Conservation (phyloP, 768 basidiomycete species). For the Dioszegia crocea region DNA sequence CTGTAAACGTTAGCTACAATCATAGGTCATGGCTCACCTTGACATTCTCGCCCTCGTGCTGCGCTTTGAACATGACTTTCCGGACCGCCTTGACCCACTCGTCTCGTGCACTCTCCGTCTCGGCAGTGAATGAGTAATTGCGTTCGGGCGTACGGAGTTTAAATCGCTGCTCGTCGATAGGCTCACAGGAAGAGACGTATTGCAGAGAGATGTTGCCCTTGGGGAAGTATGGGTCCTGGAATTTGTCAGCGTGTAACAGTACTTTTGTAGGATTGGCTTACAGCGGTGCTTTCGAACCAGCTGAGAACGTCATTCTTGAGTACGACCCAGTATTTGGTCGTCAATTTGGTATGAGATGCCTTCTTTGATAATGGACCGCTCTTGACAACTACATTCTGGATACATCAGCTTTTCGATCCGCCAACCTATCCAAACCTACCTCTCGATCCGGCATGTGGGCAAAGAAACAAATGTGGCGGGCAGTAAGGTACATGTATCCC, state of each 20-base stretch:
- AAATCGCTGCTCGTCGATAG: conserved; percentile 70
- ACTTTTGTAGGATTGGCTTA: conserved; percentile 51
- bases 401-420: conserved; percentile 12
- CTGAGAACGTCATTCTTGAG: conserved; percentile 92
- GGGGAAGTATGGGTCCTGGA: conserved; percentile 93
- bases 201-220: conserved; percentile 93
- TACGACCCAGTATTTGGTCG: conserved; percentile 94
- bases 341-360: conserved; percentile 80
- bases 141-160: conserved; percentile 79
- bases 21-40: conserved; percentile 53
- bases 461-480: conserved; percentile 91
- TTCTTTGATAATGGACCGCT: conserved; percentile 86
- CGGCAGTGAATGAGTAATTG: conserved; percentile 50
- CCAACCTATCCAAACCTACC: too few relatives aligned
- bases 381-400: conserved; percentile 83
- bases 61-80: conserved; percentile 88
- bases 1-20: conserved; percentile 50
- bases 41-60: conserved; percentile 92
- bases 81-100: conserved; percentile 89
- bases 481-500: conserved; percentile 95
- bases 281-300: conserved; percentile 93
- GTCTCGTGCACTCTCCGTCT: conserved; percentile 42
- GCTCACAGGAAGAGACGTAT: conserved; percentile 85
- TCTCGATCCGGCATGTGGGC: conserved; percentile 87
- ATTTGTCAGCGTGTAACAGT: conserved; percentile 6